Evolutionary conservation across 306 rosid species (phyloP), one percentile per base, ranked within the genome.

Genomic region (Casuarina glauca): DNA sequence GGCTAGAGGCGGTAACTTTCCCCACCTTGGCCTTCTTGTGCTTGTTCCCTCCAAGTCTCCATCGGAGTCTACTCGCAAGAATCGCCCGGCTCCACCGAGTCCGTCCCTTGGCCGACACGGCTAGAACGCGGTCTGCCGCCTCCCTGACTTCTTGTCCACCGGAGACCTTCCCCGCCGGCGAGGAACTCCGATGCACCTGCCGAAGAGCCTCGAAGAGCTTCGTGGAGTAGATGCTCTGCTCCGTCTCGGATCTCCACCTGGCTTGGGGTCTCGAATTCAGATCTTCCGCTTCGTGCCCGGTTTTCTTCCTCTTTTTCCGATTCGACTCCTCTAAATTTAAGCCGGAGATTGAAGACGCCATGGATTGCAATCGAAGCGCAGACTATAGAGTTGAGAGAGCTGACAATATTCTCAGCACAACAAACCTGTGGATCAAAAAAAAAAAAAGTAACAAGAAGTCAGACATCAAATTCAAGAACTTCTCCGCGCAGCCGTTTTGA

Each of bases 11-110:
- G 19, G 74, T 42, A 38, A 17, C 74, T 75, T 41, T 73, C 8
- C 69, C 26, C 6, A 49, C 74, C 71, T 70, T 88, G 55, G 66
- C 91, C 86, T 87, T 91, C 73, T 70, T 80, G 63, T 76, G 85
- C 42, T 78, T 82, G 62, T 42, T 62, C n/a, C 76, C 75, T 0
- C 49, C 36, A 60, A 85, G 77, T 70, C 69, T 89, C 78, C 78
- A 61, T 6, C 85, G 73, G 61, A 87, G 80, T n/a, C 90, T 93
- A 63, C 61, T 81, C 10, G 84, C 76, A 41, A 95, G 91, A 57
- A 95, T 91, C 52, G 96, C 93, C 50, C 91, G 87, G 90, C 99
- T 95, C 99, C 99, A 95, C 57, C 94, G 90, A 36, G 97, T 91
- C 74, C 83, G 80, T 0, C 99, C 97, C 68, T 82, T 87, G 19